Evolutionary conservation across 331 rosid species (phyloP).

Genomic region (Prunus yedoensis): DNA sequence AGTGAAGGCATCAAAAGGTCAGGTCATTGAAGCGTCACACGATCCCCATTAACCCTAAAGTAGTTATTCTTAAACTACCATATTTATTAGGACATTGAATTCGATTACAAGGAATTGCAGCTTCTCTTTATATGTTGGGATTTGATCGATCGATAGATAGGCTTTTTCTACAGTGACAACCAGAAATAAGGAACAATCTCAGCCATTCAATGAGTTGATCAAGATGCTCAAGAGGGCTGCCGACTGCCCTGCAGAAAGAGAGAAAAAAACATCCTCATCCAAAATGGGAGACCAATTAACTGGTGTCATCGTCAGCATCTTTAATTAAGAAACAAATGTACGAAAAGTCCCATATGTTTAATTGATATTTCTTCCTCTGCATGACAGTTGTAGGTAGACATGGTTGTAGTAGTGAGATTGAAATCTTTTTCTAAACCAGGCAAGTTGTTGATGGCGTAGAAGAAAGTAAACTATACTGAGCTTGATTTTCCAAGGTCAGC

Average conservation of each 20-base stretch:
- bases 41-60: conserved; percentile 24
- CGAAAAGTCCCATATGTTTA: too few relatives aligned
- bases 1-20: conserved; percentile 27
- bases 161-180: background rate
- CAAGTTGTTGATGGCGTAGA: conserved; percentile 34
- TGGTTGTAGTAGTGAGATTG: background rate
- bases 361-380: background rate
- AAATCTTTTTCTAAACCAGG: conserved; percentile 26
- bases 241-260: background rate
- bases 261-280: background rate
- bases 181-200: conserved; percentile 2
- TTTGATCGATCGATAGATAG: conserved; percentile 9
- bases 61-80: conserved; percentile 25
- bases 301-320: conserved; percentile 28
- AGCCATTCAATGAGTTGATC: conserved; percentile 14
- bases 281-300: conserved; percentile 28
- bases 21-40: conserved; percentile 18
- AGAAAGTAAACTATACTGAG: conserved; percentile 30
- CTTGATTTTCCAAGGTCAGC: conserved; percentile 23
- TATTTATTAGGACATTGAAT: conserved; percentile 1
- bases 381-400: conserved; percentile 30
- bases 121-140: background rate
- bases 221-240: conserved; percentile 9
- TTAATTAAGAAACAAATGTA: conserved; percentile 3
- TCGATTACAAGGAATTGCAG: conserved; percentile 25